Base-by-base conservation (phyloP, 1,284 basidiomycete genomes). In the Meira miltonrushii region DNA sequence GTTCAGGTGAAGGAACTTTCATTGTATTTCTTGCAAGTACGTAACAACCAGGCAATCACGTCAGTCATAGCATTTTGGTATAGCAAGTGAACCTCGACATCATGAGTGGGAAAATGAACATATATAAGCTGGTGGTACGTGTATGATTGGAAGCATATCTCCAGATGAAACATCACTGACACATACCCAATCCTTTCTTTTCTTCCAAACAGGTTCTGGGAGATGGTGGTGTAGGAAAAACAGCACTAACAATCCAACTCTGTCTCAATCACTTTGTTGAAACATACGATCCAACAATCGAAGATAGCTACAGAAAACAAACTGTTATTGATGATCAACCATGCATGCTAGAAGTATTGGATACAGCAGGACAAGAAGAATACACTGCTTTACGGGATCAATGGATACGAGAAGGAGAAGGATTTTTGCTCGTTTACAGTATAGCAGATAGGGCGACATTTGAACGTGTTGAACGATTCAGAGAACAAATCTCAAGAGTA, bases 171-270 rank as follows among this genome's bases (percentile, higher is more conserved):
- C 4, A 33, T 33, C 28, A 33, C 28, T 8, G 8, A 33, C 28
- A 4, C 28, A 33, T 8, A 33, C 41, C 8, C 28, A 4, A 33
- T 33, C 28, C 28, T 33, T 33, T 43, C 40, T 43, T 43, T 43
- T 43, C 40, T 5, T 92, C 89, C 88, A 86, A 89, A 82, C 86
- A 92, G 67, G 91, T 96, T 68, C 84, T 96, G 58, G 92, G 92
- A 68, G 93, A 97, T 81, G 93, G 93, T 81, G 93, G 93, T 81
- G 93, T 96, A 39, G 93, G 93, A 67, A 97, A 96, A 84, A 96
- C 93, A 59, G 93, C 93, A 21, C 81, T 97, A 75, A 93, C 92
- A 66, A 92, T 96, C 53, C 71, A 74, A 57, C 23, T 66, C 11
- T 59, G 64, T 49, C 44, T 63, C 47, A 57, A 64, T 44, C 58